phyloP scores from a whole-genome alignment of 2,329 filamentous ascomycete genomes.

The Colletotrichum sp. region DNA sequence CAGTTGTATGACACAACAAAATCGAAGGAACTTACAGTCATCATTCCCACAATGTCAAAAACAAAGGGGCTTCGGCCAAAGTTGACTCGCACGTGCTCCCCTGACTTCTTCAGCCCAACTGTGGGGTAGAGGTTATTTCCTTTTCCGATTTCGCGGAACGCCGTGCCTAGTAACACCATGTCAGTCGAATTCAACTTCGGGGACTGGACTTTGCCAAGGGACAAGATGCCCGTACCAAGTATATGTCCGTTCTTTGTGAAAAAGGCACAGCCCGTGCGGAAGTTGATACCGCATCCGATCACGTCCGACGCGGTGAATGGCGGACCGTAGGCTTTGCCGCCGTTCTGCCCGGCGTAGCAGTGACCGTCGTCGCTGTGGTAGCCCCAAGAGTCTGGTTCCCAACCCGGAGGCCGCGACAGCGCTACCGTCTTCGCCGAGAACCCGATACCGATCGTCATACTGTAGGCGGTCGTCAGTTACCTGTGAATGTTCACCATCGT shows the following conservation, averaged over 20 bases:
- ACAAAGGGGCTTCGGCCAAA: conserved; percentile 80
- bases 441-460: conserved; percentile 66
- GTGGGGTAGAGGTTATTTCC: conserved; percentile 60
- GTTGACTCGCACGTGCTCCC: conserved; percentile 67
- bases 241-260: conserved; percentile 70
- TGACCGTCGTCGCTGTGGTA: conserved; percentile 74
- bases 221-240: conserved; percentile 49
- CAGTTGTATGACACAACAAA: background rate
- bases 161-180: conserved; percentile 57
- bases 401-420: conserved; percentile 64
- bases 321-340: conserved; percentile 62
- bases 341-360: conserved; percentile 60
- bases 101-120: conserved; percentile 68
- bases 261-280: conserved; percentile 67
- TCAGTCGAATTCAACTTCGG: conserved; percentile 14
- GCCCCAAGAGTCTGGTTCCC: conserved; percentile 72
- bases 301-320: conserved; percentile 61
- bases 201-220: background rate
- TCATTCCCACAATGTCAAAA: conserved; percentile 88
- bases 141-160: conserved; percentile 71
- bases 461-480: conserved; percentile 29
- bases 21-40: conserved; percentile 64
- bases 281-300: conserved; percentile 71
- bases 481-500: background rate
- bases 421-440: conserved; percentile 61